Conservation (phyloP, 2,329 filamentous ascomycete species). For the Bipolaris sorokiniana region DNA sequence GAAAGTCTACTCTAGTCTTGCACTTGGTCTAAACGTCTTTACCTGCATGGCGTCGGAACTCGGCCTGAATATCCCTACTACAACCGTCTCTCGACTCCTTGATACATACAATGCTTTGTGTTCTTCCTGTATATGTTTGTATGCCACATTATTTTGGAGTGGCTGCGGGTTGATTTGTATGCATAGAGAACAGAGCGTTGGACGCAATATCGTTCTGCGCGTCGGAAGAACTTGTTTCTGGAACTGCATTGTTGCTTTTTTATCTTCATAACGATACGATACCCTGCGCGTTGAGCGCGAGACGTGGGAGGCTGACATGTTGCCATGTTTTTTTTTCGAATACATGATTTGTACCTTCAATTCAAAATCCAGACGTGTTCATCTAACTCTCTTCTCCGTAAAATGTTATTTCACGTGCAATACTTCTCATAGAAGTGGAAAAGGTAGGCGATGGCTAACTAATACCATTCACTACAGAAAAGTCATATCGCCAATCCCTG, state of each 20-base stretch:
- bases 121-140: not conserved
- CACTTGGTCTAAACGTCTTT: not conserved
- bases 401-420: not conserved
- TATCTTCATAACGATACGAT: slow-evolving; percentile 2
- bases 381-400: not conserved
- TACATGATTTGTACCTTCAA: not conserved
- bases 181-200: not conserved
- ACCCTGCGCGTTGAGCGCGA: slow-evolving; percentile 2
- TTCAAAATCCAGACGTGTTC: too few species aligned
- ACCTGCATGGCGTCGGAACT: not conserved
- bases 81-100: not conserved
- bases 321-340: not conserved
- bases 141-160: not conserved
- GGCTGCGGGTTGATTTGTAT: not conserved
- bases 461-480: not conserved
- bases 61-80: not conserved
- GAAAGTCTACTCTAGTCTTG: not conserved
- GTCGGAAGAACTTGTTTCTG: not conserved
- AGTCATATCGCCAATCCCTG: not conserved
- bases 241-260: not conserved
- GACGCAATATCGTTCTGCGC: not conserved
- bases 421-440: too few species aligned
- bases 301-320: not conserved
- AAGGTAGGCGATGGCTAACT: not conserved
- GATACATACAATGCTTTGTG: not conserved